A percentile compares a stretch with the other conserved stretches of the same genome.
phyloP scores from a whole-genome alignment of 345 rosid genomes.

The Hirschfeldia incana region DNA sequence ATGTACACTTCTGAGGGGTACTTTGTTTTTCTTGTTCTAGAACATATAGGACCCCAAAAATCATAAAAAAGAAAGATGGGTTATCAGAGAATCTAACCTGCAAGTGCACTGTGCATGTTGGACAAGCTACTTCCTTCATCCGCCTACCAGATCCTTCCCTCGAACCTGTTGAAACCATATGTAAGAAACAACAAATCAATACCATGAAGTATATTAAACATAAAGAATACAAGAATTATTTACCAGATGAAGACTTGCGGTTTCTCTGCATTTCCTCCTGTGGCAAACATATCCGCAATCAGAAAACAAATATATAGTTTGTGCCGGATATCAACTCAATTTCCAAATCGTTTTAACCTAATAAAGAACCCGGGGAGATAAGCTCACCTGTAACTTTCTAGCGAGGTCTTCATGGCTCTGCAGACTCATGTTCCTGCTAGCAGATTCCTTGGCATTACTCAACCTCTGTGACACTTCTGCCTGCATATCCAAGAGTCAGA shows the following conservation, averaged over 20 bases:
- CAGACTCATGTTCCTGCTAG: slow-evolving; percentile 60
- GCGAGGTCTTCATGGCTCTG: slow-evolving; percentile 97
- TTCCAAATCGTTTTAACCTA: neutral
- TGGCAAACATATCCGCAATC: slow-evolving; percentile 31
- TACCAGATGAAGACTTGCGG: slow-evolving; percentile 74
- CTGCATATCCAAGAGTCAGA: slow-evolving; percentile 41
- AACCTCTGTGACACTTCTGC: slow-evolving; percentile 96
- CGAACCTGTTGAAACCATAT: slow-evolving; percentile 49
- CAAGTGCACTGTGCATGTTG: slow-evolving; percentile 93
- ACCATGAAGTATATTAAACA: neutral
- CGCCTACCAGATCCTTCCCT: slow-evolving; percentile 75
- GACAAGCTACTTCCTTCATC: slow-evolving; percentile 97
- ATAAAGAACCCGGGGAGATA: neutral
- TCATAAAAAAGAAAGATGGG: neutral
- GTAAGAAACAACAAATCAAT: neutral
- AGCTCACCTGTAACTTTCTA: slow-evolving; percentile 82
- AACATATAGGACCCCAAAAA: neutral
- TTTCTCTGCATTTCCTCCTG: slow-evolving; percentile 99
- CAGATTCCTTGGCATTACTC: slow-evolving; percentile 79
- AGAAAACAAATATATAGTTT: slow-evolving; percentile 1
- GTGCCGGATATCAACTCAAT: neutral
- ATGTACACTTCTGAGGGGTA: neutral
- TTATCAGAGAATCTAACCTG: slow-evolving; percentile 54
- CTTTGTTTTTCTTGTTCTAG: slow-evolving; percentile 5
- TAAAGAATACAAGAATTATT: neutral